phyloP scores from a whole-genome alignment of 305 asterid genomes.

The Stenogyne calaminthoides region DNA sequence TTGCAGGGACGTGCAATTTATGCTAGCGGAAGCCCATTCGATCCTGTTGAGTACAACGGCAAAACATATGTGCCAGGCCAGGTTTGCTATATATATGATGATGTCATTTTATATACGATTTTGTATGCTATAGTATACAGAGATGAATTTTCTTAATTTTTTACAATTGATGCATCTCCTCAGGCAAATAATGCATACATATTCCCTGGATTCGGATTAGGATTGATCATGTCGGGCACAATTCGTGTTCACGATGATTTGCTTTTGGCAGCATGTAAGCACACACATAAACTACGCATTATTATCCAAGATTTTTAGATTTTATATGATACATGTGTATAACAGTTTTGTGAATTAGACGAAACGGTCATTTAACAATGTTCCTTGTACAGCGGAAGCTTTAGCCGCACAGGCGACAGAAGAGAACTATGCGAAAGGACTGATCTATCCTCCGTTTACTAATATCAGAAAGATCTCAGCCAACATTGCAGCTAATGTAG shows the following conservation, averaged over 20 bases:
- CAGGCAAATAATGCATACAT: conserved; percentile 94
- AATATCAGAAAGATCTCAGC: conserved; percentile 84
- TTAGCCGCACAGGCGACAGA: conserved; percentile 72
- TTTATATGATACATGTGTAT: background rate
- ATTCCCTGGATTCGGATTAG: conserved; percentile 96
- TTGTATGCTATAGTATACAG: no score
- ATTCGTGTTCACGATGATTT: conserved; percentile 87
- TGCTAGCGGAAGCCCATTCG: conserved; percentile 96
- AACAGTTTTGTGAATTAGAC: background rate
- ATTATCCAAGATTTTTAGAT: background rate
- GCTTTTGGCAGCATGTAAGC: conserved; percentile 92
- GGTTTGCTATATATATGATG: conserved; percentile 41
- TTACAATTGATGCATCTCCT: conserved; percentile 9
- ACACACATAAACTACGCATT: background rate
- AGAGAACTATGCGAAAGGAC: conserved; percentile 70
- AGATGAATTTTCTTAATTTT: background rate
- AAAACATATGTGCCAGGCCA: conserved; percentile 73
- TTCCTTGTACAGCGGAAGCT: conserved; percentile 66
- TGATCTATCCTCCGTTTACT: conserved; percentile 82
- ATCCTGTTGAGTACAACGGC: conserved; percentile 74
- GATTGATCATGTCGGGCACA: conserved; percentile 91
- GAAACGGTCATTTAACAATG: background rate
- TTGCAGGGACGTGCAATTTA: conserved; percentile 81
- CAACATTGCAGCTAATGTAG: conserved; percentile 82
- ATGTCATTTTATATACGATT: background rate